Evolutionary conservation across 1,139 yeast genomes (phyloP).

Genomic region (Taphrina betulina): DNA sequence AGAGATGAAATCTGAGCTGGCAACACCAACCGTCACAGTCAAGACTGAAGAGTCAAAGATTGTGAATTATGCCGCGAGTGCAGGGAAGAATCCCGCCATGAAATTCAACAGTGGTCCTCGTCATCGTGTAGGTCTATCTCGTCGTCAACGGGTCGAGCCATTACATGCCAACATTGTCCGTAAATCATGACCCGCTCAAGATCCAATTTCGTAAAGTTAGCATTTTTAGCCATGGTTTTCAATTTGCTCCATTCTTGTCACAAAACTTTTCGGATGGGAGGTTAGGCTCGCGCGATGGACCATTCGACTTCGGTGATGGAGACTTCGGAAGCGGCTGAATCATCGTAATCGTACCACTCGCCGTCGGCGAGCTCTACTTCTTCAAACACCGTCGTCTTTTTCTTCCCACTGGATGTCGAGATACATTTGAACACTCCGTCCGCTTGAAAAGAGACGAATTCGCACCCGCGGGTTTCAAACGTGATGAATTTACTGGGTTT

Average conservation of each 20-base stretch:
- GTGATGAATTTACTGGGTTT: slow-evolving; percentile 51
- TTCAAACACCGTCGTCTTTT: slow-evolving; percentile 46
- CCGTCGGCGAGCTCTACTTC: slow-evolving; percentile 74
- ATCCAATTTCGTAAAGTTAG: too few species aligned
- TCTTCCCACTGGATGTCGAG: slow-evolving; percentile 55
- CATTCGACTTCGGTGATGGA: slow-evolving; percentile 72
- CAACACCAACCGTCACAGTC: neutral
- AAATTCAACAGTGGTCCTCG: slow-evolving; percentile 9
- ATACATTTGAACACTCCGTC: slow-evolving; percentile 61
- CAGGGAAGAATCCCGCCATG: neutral
- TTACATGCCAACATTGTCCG: slow-evolving; percentile 37
- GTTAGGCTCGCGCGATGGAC: slow-evolving; percentile 46
- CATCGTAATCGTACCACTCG: slow-evolving; percentile 97
- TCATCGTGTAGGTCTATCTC: slow-evolving; percentile 38
- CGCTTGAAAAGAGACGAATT: slow-evolving; percentile 66
- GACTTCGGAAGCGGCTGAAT: slow-evolving; percentile 75
- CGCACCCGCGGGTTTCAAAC: slow-evolving; percentile 84
- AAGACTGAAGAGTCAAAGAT: slow-evolving; percentile 4
- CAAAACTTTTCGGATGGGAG: too few species aligned
- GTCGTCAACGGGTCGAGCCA: slow-evolving; percentile 36
- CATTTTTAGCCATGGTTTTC: slow-evolving; percentile 1
- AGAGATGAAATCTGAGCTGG: too few species aligned
- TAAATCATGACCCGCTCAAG: too few species aligned
- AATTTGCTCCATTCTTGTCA: too few species aligned
- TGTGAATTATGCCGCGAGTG: slow-evolving; percentile 12